These are phyloP conservation scores for Extremus antarcticus DNA, from an alignment of 495 filamentous ascomycete species.

Conservation along the genomic window DNA sequence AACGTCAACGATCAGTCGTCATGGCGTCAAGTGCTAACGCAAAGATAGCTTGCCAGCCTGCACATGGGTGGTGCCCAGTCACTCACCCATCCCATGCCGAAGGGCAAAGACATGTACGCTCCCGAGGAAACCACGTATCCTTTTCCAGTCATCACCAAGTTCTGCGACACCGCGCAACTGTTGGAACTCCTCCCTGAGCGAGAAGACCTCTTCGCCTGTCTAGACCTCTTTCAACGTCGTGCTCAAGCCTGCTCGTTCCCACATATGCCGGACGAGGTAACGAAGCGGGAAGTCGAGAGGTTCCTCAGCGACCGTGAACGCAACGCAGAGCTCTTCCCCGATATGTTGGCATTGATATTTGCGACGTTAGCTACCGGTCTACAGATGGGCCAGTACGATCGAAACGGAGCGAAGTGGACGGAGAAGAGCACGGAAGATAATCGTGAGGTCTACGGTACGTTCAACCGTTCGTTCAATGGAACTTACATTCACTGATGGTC, in stretches of 20 bases:
- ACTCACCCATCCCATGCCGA: slow-evolving; percentile 29
- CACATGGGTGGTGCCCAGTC: slow-evolving; percentile 24
- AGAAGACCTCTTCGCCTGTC: slow-evolving; percentile 29
- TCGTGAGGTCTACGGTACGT: slow-evolving; percentile 35
- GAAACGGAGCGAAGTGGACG: slow-evolving; percentile 33
- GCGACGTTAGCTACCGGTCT: slow-evolving; percentile 35
- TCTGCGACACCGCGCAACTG: slow-evolving; percentile 17
- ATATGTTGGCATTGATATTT: slow-evolving; percentile 41
- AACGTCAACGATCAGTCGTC: background rate
- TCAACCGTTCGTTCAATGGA: background rate
- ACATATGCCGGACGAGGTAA: slow-evolving; percentile 35
- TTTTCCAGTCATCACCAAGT: slow-evolving; percentile 9
- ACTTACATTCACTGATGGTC: background rate
- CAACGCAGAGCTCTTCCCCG: slow-evolving; percentile 33
- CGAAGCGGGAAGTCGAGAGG: slow-evolving; percentile 32
- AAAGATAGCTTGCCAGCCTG: slow-evolving; percentile 32
- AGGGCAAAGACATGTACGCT: slow-evolving; percentile 32
- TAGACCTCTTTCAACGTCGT: slow-evolving; percentile 35
- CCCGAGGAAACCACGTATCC: slow-evolving; percentile 19
- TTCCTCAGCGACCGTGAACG: slow-evolving; percentile 32
- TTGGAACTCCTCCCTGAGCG: slow-evolving; percentile 28
- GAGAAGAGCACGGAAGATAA: slow-evolving; percentile 28
- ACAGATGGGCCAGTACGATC: slow-evolving; percentile 36
- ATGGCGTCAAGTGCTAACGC: slow-evolving; percentile 4
- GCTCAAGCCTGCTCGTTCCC: slow-evolving; percentile 36